These are phyloP conservation scores for Macrolepiota fuliginosa DNA, from an alignment of 768 basidiomycete species.

Conservation along the genomic window DNA sequence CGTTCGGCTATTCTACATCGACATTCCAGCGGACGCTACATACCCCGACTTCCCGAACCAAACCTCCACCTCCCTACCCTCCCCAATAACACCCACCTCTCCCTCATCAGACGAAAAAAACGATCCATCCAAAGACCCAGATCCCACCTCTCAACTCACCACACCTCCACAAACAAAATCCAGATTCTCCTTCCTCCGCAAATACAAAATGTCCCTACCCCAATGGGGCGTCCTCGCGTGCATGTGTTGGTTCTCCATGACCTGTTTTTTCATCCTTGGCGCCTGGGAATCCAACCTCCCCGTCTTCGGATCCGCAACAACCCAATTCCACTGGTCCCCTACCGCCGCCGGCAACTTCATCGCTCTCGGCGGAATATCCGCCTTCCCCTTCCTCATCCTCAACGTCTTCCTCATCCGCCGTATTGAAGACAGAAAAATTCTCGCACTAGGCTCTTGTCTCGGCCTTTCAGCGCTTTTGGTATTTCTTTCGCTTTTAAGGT, in stretches of 20 bases:
- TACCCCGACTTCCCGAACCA: constrained; percentile 8
- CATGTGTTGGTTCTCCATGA: constrained; percentile 71
- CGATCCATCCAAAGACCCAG: constrained; percentile 24
- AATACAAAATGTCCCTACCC: constrained; percentile 14
- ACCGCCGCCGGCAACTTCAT: constrained; percentile 68
- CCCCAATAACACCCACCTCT: constrained; percentile 18
- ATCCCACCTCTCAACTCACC: constrained; percentile 26
- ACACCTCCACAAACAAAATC: constrained; percentile 4
- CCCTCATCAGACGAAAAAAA: constrained; percentile 4
- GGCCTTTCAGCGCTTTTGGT: constrained; percentile 51
- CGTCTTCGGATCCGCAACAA: constrained; percentile 47
- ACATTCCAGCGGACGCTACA: constrained; percentile 24
- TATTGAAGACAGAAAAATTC: constrained; percentile 57
- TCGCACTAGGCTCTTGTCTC: constrained; percentile 47
- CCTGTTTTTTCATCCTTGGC: constrained; percentile 67
- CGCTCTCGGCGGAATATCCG: constrained; percentile 57
- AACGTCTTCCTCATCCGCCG: constrained; percentile 57
- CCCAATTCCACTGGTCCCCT: constrained; percentile 49
- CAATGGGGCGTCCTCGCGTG: constrained; percentile 52
- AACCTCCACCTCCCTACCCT: constrained; percentile 33
- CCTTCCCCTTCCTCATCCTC: constrained; percentile 63
- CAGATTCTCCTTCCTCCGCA: constrained; percentile 8
- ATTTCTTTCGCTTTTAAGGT: constrained; percentile 43
- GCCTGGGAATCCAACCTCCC: constrained; percentile 70
- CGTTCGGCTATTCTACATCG: constrained; percentile 32